Evolutionary conservation across 345 rosid genomes (phyloP), one percentile per base, ranked within the genome.

Genomic region (Syzygium oleosum): DNA sequence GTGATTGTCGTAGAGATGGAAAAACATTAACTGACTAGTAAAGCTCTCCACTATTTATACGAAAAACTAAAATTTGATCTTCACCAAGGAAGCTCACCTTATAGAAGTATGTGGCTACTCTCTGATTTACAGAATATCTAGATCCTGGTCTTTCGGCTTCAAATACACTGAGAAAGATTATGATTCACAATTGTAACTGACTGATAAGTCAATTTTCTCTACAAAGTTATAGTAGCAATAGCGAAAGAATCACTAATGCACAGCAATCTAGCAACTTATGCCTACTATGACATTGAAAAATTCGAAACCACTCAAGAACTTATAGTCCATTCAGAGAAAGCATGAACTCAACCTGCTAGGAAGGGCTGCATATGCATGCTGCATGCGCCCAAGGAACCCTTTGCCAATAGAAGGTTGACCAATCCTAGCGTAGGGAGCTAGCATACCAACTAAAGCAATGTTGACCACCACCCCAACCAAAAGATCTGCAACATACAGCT

Each of bases 71-170:
- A 84, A 73, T 65, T 27, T 5, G n/a, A 41, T 52, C 31, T 73
- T 38, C 51, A 21, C 80, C 53, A 46, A 34, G 31, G 52, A 14
- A 38, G 56, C 83, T 51, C 87, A 95, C 98, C 96, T 94, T 95
- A 83, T 89, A 95, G 89, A 96, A 96, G 88, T 96, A 96, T 27
- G 97, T 93, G 59, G 91, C 99, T 88, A 93, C 88, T 88, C 98
- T 92, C 91, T 96, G 99, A 85, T 93, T 91, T 23, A 92, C 92
- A 0, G 98, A 89, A 87, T 94, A 96, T 86, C 91, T 90, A 90
- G 96, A 94, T 54, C 99, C 98, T 85, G 97, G 98, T 84, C 97
- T 92, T 92, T 93, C 96, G 86, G 99, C 99, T 93, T 95, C 98
- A 85, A 95, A 96, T 43, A 96, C 98, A 85, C 97, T 95, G 92